phyloP scores from a whole-genome alignment of 179 eudicot genomes.

The Camellia oleifera region DNA sequence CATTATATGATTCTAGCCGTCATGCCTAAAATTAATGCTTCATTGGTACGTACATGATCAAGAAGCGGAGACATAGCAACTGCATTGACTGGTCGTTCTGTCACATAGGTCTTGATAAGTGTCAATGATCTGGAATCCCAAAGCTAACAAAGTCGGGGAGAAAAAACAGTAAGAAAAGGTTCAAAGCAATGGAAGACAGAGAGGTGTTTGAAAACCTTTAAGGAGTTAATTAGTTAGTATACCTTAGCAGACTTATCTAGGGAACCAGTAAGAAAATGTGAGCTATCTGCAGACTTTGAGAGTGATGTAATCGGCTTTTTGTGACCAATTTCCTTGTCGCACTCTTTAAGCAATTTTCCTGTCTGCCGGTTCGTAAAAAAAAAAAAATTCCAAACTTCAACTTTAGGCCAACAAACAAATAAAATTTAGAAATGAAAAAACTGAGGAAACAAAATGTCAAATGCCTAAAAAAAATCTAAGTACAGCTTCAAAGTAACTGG shows the following conservation, averaged over 20 bases:
- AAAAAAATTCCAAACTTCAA: neutral
- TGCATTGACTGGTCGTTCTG: conserved; percentile 85
- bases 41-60: conserved; percentile 61
- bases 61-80: conserved; percentile 89
- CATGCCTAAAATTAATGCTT: neutral
- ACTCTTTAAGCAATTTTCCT: conserved; percentile 48
- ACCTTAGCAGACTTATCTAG: conserved; percentile 94
- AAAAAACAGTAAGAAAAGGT: conserved; percentile 9
- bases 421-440: neutral
- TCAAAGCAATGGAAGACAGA: neutral
- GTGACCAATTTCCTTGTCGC: conserved; percentile 64
- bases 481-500: neutral
- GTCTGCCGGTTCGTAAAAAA: neutral
- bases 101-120: conserved; percentile 72
- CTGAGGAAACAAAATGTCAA: no score
- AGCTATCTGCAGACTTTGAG: conserved; percentile 69
- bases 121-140: conserved; percentile 82
- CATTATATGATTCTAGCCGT: neutral
- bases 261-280: conserved; percentile 88
- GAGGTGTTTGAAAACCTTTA: neutral
- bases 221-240: neutral
- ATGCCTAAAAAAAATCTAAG: no score
- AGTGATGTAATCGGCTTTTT: conserved; percentile 68
- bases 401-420: neutral
- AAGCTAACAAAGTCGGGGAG: conserved; percentile 43